Evolutionary conservation across 306 rosid species (phyloP), one percentile per base, ranked within the genome.

Genomic region (Cercis canadensis): DNA sequence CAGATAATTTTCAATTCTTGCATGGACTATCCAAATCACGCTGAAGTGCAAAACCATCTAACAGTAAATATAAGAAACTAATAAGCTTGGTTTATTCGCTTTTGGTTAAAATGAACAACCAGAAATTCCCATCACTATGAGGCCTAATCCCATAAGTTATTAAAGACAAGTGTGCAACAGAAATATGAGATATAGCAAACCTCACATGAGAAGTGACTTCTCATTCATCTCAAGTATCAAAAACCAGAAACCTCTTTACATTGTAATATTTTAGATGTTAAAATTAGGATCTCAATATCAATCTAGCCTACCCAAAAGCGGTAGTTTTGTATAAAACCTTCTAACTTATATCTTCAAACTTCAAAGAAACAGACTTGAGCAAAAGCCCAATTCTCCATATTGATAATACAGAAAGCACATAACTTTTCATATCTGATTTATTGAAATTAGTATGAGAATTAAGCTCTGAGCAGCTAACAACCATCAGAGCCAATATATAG

Each of bases 341-440:
- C 47, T 6, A 44, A 47, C 29, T 57, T 44, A 32, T 6, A 31
- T 34, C 15, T 18, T 8, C n/a, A 18, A 51, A 15, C 44, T 52
- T 43, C 56, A 57, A 54, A 24, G 29, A 24, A 24, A 24, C 3
- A 24, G 29, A 24, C 29, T 24, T 24, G 3, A 37, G 3, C 16
- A 41, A 11, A 45, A 67, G 67, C 50, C 60, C 46, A 57, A 68
- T 63, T 55, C 53, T n/a, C 73, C 62, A 33, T 31, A 52, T 37
- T 3, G 43, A 6, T 8, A 74, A 24, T 3, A 24, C 29, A 3
- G 3, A 24, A 73, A 73, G 15, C 15, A 64, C n/a, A 15, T 18
- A 65, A 56, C 21, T 49, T 58, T 59, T 19, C 67, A 64, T 54
- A 37, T 19, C 59, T 56, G 67, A 65, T 43, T 62, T 11, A 60